Conservation (phyloP, 768 basidiomycete species). For the Pleurotus djamor region DNA sequence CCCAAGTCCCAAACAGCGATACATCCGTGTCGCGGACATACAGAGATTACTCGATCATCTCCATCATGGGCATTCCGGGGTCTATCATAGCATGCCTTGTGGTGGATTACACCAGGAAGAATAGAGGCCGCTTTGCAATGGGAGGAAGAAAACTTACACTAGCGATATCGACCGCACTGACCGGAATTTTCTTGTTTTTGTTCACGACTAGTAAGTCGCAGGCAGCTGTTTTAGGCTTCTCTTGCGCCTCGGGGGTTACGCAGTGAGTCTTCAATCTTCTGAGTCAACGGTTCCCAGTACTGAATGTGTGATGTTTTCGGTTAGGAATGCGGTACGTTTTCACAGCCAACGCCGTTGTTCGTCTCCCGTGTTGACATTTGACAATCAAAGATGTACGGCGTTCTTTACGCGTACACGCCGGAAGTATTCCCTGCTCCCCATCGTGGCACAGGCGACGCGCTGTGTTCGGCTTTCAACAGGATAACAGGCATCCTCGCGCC, state of each 20-base stretch:
- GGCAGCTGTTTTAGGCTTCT: slow-evolving; percentile 39
- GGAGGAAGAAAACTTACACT: slow-evolving; percentile 49
- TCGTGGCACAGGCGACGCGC: slow-evolving; percentile 54
- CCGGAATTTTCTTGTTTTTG: slow-evolving; percentile 46
- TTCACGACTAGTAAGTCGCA: slow-evolving; percentile 45
- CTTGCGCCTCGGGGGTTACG: slow-evolving; percentile 40
- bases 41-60: slow-evolving; percentile 49
- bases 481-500: slow-evolving; percentile 46
- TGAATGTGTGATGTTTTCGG: not conserved
- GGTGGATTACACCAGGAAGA: slow-evolving; percentile 37
- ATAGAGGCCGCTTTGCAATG: slow-evolving; percentile 25
- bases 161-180: slow-evolving; percentile 39
- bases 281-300: not conserved
- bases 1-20: slow-evolving; percentile 22
- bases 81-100: slow-evolving; percentile 43
- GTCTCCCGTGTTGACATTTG: not conserved
- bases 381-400: slow-evolving; percentile 41
- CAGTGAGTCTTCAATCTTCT: slow-evolving; percentile 31
- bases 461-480: slow-evolving; percentile 45
- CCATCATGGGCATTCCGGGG: slow-evolving; percentile 43
- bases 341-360: too few relatives aligned
- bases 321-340: slow-evolving; percentile 32
- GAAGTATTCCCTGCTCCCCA: slow-evolving; percentile 59
- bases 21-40: slow-evolving; percentile 29
- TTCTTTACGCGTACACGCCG: slow-evolving; percentile 57